Evolutionary conservation across 176 grass and related monocot species (phyloP).

Genomic region (maize (Zea mays)): Zm-B73-REFERENCE-NAM-5.0 NC_050098.1:8775501-8776000

Average conservation of each 20-base stretch:
- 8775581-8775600: slow-evolving; percentile 14
- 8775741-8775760: slow-evolving; percentile 68
- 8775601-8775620: neutral
- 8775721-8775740: slow-evolving; percentile 50
- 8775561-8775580: slow-evolving; percentile 16
- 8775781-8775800: slow-evolving; percentile 69
- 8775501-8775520: neutral
- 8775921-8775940: slow-evolving; percentile 26
- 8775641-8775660: neutral
- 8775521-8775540: slow-evolving; percentile 14
- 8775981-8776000: slow-evolving; percentile 18
- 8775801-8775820: slow-evolving; percentile 67
- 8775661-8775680: slow-evolving; percentile 11
- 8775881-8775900: slow-evolving; percentile 61
- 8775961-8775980: slow-evolving; percentile 31
- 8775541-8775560: neutral
- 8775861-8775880: slow-evolving; percentile 66
- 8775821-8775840: slow-evolving; percentile 53
- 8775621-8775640: neutral
- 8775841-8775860: slow-evolving; percentile 62
- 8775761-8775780: slow-evolving; percentile 67
- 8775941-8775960: slow-evolving; percentile 22
- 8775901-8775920: slow-evolving; percentile 53
- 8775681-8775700: neutral
- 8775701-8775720: too few relatives aligned